Base-by-base conservation (phyloP, 768 basidiomycete genomes). In the Agaricus blazei region DNA sequence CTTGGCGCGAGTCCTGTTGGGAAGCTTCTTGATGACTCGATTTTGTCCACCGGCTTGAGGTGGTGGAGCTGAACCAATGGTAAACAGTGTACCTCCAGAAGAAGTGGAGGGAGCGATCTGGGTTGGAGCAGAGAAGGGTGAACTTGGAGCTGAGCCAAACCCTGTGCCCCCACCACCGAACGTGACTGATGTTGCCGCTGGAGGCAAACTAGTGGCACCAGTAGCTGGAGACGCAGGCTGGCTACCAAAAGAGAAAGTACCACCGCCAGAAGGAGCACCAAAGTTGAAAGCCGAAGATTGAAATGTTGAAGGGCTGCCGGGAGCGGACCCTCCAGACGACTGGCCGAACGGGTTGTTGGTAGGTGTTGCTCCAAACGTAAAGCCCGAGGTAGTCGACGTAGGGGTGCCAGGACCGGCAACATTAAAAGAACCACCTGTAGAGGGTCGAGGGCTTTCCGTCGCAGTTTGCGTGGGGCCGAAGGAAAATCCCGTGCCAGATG, bases 201-300 rank as follows among this genome's bases (percentile, higher is more conserved):
- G 71, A 5, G 81, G 74, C 38, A 79, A 62, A 50, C 57, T 68
- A 48, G 75, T 58, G 34, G 63, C 72, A 26, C 60, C 69, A 52
- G 69, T 68, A 44, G 78, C 82, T 27, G 84, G 84, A 9, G 84
- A 86, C 40, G 75, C 77, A 50, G 84, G 83, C 60, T 83, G 83
- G 37, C 78, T 72, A 23, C 78, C 82, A 62, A 85, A 86, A 8
- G 70, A 46, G 59, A 85, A 85, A 1, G 74, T 55, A 26, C 70
- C 63, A 65, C 54, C 19, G 19, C 19, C 14, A 78, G 61, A 34
- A 75, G 77, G 64, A 23, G 71, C 59, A 19, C 72, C 76, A 62
- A 84, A 84, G 24, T 72, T 48, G 61, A 84, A 84, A 1, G 73
- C 64, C 0, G 77, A 65, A 3, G 72, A 54, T 45, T 80, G 78